Percentiles rank a stretch among this genome's conserved stretches.
phyloP scores from a whole-genome alignment of 179 eudicot species.

The Heliamphora pulchella region DNA sequence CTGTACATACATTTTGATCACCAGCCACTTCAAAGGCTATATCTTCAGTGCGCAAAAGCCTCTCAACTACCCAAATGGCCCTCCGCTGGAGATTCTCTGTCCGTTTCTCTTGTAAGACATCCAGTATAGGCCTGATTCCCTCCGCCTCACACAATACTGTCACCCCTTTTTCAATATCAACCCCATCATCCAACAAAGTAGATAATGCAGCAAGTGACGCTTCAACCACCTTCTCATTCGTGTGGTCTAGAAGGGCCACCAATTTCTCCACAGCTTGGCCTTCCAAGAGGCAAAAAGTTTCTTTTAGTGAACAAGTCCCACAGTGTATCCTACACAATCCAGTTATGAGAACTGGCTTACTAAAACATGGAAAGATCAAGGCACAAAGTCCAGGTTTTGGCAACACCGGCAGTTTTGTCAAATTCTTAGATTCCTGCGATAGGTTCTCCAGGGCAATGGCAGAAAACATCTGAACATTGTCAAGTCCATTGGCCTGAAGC shows the following conservation, averaged over 20 bases:
- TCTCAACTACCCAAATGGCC: conserved; percentile 84
- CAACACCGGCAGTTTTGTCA: conserved; percentile 50
- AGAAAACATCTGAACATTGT: conserved; percentile 76
- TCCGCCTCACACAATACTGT: conserved; percentile 43
- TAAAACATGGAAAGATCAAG: conserved; percentile 49
- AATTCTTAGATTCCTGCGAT: conserved; percentile 44
- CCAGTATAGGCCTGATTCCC: conserved; percentile 62
- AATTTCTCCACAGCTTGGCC: conserved; percentile 66
- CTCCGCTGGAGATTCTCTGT: conserved; percentile 60
- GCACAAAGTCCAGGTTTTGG: conserved; percentile 45
- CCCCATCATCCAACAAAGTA: conserved; percentile 73
- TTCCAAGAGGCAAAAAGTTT: conserved; percentile 69
- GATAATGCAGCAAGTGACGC: conserved; percentile 81
- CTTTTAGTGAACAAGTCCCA: conserved; percentile 60
- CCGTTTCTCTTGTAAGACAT: conserved; percentile 63
- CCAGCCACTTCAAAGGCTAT: conserved; percentile 55
- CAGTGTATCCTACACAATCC: conserved; percentile 69
- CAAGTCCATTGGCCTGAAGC: conserved; percentile 63
- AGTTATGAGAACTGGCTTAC: conserved; percentile 41
- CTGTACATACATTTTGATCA: conserved; percentile 70
- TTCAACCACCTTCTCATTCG: conserved; percentile 74
- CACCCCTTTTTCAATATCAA: conserved; percentile 65
- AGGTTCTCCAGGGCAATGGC: conserved; percentile 80
- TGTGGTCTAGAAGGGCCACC: conserved; percentile 75
- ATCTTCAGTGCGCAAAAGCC: conserved; percentile 58